A percentile compares a stretch with the other conserved stretches of the same genome.
phyloP scores from a whole-genome alignment of 2,329 filamentous ascomycete genomes.

The Chalaropsis ovoidea region DNA sequence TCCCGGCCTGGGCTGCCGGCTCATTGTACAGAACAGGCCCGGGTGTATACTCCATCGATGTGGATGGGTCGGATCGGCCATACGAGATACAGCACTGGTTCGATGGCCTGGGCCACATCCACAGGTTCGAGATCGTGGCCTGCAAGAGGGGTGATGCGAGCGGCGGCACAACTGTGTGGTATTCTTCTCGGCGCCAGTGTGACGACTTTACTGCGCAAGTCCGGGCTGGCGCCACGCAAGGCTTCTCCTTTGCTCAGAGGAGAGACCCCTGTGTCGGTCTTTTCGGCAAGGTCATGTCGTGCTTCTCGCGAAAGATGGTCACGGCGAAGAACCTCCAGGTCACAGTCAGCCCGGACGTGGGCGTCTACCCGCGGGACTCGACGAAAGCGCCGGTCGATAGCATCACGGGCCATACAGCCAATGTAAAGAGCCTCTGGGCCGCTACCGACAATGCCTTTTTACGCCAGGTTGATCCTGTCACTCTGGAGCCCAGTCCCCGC shows the following conservation, averaged over 20 bases:
- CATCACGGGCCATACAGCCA: slow-evolving; percentile 33
- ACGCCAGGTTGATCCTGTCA: slow-evolving; percentile 56
- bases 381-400: slow-evolving; percentile 24
- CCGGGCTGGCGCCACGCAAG: slow-evolving; percentile 46
- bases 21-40: slow-evolving; percentile 66
- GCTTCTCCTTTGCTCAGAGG: slow-evolving; percentile 58
- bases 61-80: slow-evolving; percentile 29
- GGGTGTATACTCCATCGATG: slow-evolving; percentile 51
- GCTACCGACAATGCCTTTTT: slow-evolving; percentile 47
- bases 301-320: slow-evolving; percentile 39
- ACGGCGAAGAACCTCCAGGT: slow-evolving; percentile 52
- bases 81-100: slow-evolving; percentile 67
- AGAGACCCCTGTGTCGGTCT: slow-evolving; percentile 64
- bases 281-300: slow-evolving; percentile 59
- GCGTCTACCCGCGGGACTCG: slow-evolving; percentile 36
- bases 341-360: slow-evolving; percentile 54
- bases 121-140: slow-evolving; percentile 59
- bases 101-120: slow-evolving; percentile 61
- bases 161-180: slow-evolving; percentile 41
- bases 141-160: slow-evolving; percentile 27
- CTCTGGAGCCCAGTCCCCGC: slow-evolving; percentile 59
- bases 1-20: slow-evolving; percentile 62
- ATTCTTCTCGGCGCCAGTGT: slow-evolving; percentile 60
- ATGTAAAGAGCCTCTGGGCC: slow-evolving; percentile 42
- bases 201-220: slow-evolving; percentile 54